Conservation (phyloP, 805 yeast species). For the Ascoidea asiatica region DNA sequence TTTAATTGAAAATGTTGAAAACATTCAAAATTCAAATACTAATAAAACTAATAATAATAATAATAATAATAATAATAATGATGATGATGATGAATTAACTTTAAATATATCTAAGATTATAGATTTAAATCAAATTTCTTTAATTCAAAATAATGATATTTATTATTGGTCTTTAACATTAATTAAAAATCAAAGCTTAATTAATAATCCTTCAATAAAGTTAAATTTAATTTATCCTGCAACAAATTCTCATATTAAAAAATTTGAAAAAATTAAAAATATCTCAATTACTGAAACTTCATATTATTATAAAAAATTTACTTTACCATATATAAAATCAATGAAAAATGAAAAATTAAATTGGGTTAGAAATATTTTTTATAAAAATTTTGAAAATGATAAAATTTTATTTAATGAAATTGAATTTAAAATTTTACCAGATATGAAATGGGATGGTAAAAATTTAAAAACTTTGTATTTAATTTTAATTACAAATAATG, state of each 20-base stretch:
- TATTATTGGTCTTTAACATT: conserved; percentile 68
- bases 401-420: conserved; percentile 35
- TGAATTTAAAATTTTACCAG: conserved; percentile 76
- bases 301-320: conserved; percentile 44
- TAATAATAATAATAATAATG: neutral
- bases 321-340: conserved; percentile 62
- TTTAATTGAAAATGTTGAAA: conserved; percentile 2
- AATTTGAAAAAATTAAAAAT: conserved; percentile 46
- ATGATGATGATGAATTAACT: neutral
- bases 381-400: conserved; percentile 75
- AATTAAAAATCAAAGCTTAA: conserved; percentile 29
- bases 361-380: conserved; percentile 83
- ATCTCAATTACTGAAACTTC: conserved; percentile 75
- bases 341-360: conserved; percentile 68
- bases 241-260: conserved; percentile 67
- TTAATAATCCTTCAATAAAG: conserved; percentile 45
- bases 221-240: conserved; percentile 81
- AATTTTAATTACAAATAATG: conserved; percentile 59
- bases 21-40: neutral
- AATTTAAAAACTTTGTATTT: conserved; percentile 60
- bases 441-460: conserved; percentile 90
- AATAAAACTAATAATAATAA: too few relatives aligned
- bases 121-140: neutral
- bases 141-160: conserved; percentile 61
- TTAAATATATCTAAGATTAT: neutral